Evolutionary conservation across 1,284 basidiomycete species (phyloP).

Genomic region (Cutaneotrichosporon cutaneum): DNA sequence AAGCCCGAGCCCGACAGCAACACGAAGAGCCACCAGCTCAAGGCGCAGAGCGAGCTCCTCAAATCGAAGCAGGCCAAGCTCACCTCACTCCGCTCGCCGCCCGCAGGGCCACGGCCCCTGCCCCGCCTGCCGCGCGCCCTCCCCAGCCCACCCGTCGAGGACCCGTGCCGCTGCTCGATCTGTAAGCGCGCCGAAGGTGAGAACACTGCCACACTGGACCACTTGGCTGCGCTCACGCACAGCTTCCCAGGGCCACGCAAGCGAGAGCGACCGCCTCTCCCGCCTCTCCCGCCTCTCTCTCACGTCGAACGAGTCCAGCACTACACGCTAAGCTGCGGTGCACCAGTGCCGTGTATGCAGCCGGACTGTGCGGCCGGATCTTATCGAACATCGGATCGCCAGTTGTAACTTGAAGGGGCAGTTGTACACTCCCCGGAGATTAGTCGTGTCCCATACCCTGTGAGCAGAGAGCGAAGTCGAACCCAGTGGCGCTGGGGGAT

Average conservation of each 20-base stretch:
- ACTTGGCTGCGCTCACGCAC: background rate
- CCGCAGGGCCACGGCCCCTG: background rate
- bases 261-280: background rate
- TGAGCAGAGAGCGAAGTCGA: background rate
- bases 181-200: conserved; percentile 1
- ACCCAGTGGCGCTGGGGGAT: no score
- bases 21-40: background rate
- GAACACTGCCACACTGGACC: background rate
- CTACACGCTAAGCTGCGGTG: background rate
- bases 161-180: background rate
- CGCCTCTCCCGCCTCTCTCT: background rate
- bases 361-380: background rate
- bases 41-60: background rate
- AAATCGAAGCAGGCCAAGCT: background rate
- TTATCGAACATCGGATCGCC: background rate
- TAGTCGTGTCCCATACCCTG: background rate
- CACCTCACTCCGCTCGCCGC: background rate
- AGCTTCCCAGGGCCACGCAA: background rate
- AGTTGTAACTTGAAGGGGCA: conserved; percentile 1
- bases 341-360: background rate
- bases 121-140: background rate
- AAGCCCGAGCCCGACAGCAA: background rate
- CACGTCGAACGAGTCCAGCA: background rate
- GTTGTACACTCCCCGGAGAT: background rate
- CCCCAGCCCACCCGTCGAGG: background rate